Evolutionary conservation across 1,284 basidiomycete species (phyloP).

Genomic region (Inonotus hispidus): DNA sequence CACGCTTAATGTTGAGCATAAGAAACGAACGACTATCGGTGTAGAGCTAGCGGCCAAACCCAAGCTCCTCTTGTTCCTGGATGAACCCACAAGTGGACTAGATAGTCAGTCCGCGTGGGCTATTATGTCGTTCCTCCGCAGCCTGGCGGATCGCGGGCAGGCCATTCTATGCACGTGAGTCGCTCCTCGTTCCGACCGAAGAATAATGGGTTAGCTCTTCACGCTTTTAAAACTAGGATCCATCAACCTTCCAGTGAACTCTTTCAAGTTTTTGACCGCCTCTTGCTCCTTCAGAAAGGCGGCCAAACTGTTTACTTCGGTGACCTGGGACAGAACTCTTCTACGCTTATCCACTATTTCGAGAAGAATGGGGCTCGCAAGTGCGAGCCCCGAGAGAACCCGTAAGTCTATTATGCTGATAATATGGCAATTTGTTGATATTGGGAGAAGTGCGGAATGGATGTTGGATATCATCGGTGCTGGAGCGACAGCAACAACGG

Average conservation of each 20-base stretch:
- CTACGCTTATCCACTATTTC: conserved; percentile 63
- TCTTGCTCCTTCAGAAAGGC: conserved; percentile 54
- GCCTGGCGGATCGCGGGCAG: conserved; percentile 46
- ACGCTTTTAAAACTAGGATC: conserved; percentile 23
- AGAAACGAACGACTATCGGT: conserved; percentile 77
- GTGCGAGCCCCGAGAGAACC: conserved; percentile 38
- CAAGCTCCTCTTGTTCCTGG: conserved; percentile 73
- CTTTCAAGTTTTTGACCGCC: conserved; percentile 68
- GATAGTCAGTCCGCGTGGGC: conserved; percentile 90
- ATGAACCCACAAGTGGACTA: conserved; percentile 80
- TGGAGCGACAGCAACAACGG: conserved; percentile 36
- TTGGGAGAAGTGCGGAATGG: conserved; percentile 39
- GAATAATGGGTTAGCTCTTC: background rate
- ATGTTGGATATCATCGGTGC: conserved; percentile 59
- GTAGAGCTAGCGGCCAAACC: conserved; percentile 82
- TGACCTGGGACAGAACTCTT: conserved; percentile 57
- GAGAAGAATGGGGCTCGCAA: conserved; percentile 49
- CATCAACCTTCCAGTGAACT: conserved; percentile 64
- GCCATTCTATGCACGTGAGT: conserved; percentile 33
- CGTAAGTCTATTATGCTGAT: conserved; percentile 24
- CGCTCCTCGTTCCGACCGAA: background rate
- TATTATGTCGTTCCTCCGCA: conserved; percentile 72
- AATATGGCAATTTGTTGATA: background rate
- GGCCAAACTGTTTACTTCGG: conserved; percentile 78
- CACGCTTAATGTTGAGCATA: conserved; percentile 68